Evolutionary conservation across 2,329 filamentous ascomycete genomes (phyloP), one percentile per base, ranked within the genome.

Genomic region (Ophiostoma montium): DNA sequence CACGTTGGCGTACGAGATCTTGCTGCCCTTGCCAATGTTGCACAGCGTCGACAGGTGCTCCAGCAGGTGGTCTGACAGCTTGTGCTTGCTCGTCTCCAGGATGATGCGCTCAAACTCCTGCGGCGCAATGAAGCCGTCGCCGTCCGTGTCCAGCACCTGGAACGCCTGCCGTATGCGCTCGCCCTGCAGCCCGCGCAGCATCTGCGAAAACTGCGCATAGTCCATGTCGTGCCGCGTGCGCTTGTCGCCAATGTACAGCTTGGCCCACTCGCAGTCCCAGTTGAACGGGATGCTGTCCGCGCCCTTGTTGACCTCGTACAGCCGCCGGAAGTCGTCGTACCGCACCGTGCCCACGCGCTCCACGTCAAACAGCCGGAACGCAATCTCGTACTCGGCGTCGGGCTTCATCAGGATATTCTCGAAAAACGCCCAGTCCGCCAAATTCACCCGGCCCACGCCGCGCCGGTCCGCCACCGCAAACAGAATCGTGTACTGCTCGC

Each of bases 31-130:
- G 8, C 86, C 87, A 64, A 96, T 94, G 68, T 95, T 95, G 77
- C 90, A 96, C 36, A 98, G 77, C 1, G 88, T 92, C 54, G 85
- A 81, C 43, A 98, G 76, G 66, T 96, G 90, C 57, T 89, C 81
- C 46, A 98, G 75, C 38, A 98, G 72, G 65, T 98, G 89, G 67
- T 98, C 92, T 1, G 90, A 96, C 54, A 98, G 80, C 77, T 98
- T 98, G 72, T 98, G 92, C 61, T 78, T 82, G 15, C 89, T 81
- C 1, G 89, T 96, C 68, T 95, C 86, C 52, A 85, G 74, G 61
- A 98, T 95, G 68, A 98, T 98, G 67, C 85, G 84, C 72, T 94
- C 87, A 66, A 98, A 98, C 57, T 98, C 84, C 56, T 94, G 84
- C 1, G 92, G 88, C 64, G 94, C 83, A 58, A 98, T 96, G 70